These are phyloP conservation scores for Mangifera indica DNA, from an alignment of 345 rosid genomes.

Conservation along the genomic window DNA sequence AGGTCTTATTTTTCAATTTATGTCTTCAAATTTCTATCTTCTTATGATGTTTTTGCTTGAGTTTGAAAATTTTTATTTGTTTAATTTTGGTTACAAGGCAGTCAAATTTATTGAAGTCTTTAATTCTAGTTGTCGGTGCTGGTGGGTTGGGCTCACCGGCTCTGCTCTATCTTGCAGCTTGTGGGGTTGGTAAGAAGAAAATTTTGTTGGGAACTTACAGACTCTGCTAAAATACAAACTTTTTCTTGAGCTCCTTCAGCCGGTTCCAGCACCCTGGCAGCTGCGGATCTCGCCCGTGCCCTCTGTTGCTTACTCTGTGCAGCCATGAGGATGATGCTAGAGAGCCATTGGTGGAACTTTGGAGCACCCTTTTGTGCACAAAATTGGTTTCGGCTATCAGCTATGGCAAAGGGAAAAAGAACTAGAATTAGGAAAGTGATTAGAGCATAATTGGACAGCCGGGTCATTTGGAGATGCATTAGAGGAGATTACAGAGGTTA, in stretches of 20 bases:
- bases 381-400: slow-evolving; percentile 9
- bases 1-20: slow-evolving; percentile 38
- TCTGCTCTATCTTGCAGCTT: slow-evolving; percentile 82
- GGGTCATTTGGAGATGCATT: slow-evolving; percentile 19
- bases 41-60: neutral
- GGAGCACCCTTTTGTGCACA: neutral
- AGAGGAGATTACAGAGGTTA: neutral
- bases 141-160: slow-evolving; percentile 97
- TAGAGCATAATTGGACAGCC: slow-evolving; percentile 9
- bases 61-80: neutral
- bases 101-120: slow-evolving; percentile 72
- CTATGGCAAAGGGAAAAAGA: neutral
- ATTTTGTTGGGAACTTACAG: neutral
- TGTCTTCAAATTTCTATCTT: neutral
- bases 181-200: slow-evolving; percentile 67
- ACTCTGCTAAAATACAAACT: too few relatives aligned
- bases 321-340: slow-evolving; percentile 41
- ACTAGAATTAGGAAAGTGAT: slow-evolving; percentile 12
- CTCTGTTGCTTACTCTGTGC: slow-evolving; percentile 16
- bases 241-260: too few relatives aligned
- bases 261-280: too few relatives aligned
- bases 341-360: slow-evolving; percentile 6
- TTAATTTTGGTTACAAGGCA: slow-evolving; percentile 46
- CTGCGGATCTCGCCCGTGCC: neutral
- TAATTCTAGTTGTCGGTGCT: slow-evolving; percentile 84